Conservation (phyloP, 306 rosid species). For the Rosa persica region DNA sequence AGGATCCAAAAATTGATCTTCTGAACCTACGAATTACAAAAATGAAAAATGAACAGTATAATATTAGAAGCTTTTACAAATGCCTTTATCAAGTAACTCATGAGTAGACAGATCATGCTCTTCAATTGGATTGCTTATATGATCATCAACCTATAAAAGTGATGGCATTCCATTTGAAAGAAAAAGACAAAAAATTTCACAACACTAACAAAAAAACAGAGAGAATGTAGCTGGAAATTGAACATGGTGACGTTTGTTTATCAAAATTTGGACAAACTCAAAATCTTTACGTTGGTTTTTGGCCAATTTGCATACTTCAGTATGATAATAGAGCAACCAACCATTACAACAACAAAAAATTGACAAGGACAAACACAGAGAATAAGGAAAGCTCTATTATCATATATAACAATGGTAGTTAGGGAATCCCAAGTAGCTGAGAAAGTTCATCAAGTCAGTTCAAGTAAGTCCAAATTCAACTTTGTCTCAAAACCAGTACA, state of each 20-base stretch:
- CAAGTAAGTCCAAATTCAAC: slow-evolving; percentile 5
- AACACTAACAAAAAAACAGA: neutral
- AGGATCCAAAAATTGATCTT: slow-evolving; percentile 26
- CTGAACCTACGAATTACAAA: slow-evolving; percentile 35
- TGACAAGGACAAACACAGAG: neutral
- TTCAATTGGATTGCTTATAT: neutral
- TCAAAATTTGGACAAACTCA: neutral
- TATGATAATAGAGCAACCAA: neutral
- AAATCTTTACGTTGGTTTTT: neutral
- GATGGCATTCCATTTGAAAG: neutral
- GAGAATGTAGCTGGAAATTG: neutral
- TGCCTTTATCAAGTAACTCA: neutral
- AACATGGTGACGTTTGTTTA: neutral
- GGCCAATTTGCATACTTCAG: neutral
- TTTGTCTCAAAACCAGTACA: slow-evolving; percentile 2
- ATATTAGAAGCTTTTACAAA: neutral
- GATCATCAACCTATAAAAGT: neutral
- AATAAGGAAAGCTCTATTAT: neutral
- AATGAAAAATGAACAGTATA: neutral
- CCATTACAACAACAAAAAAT: neutral
- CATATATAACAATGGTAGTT: neutral
- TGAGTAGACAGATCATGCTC: neutral
- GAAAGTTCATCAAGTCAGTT: neutral
- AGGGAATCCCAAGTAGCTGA: neutral
- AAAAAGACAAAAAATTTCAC: neutral